Conservation (phyloP, 805 yeast genomes). For the Ascoidea asiatica region DNA sequence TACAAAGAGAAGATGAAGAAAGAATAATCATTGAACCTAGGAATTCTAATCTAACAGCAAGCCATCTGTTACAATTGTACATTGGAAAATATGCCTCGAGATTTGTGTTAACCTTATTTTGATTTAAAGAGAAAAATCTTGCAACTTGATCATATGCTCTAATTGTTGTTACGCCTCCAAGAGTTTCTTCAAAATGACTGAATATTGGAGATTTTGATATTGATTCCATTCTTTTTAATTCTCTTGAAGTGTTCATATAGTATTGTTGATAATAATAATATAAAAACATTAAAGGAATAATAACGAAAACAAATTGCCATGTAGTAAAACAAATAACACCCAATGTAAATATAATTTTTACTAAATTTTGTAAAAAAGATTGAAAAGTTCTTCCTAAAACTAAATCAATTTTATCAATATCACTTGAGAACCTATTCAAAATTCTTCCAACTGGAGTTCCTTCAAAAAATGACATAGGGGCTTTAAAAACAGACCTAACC, state of each 20-base stretch:
- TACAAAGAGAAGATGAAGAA: constrained; percentile 73
- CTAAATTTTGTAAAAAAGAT: constrained; percentile 47
- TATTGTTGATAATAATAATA: constrained; percentile 66
- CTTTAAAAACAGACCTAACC: constrained; percentile 63
- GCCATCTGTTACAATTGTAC: constrained; percentile 91
- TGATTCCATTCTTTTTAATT: constrained; percentile 70
- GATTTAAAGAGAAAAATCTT: constrained; percentile 53
- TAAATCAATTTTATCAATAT: constrained; percentile 82
- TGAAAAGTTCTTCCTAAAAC: constrained; percentile 55
- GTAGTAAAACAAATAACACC: constrained; percentile 74
- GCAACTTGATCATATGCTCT: constrained; percentile 58
- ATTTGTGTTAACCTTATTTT: constrained; percentile 66
- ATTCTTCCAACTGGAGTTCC: constrained; percentile 93
- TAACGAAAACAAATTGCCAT: constrained; percentile 67
- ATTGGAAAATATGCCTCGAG: constrained; percentile 90
- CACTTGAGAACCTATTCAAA: constrained; percentile 82
- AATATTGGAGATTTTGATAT: constrained; percentile 69
- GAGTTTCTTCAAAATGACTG: constrained; percentile 76
- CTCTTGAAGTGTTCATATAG: constrained; percentile 67
- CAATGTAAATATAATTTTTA: constrained; percentile 62
- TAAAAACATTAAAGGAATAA: constrained; percentile 53
- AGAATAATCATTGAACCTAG: constrained; percentile 82
- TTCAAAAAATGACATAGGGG: constrained; percentile 93
- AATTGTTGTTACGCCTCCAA: constrained; percentile 62
- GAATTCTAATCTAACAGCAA: constrained; percentile 86